phyloP scores from a whole-genome alignment of 305 asterid species.

The Solanum hybrid region DNA sequence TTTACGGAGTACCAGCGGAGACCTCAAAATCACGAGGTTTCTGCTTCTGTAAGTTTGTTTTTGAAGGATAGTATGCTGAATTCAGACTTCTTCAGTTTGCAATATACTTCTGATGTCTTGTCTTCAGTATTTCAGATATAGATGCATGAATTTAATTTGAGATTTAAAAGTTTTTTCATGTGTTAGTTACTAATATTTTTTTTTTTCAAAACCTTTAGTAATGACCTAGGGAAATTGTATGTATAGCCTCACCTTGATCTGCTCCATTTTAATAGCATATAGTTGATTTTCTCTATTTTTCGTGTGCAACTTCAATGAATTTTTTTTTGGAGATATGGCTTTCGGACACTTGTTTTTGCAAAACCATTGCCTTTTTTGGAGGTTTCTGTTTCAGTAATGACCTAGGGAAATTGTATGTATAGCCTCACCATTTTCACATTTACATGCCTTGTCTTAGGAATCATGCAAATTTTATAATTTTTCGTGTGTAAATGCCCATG shows the following conservation, averaged over 20 bases:
- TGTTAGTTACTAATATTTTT: too few relatives aligned
- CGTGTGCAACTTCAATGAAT: background rate
- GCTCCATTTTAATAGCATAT: background rate
- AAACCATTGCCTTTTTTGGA: too few relatives aligned
- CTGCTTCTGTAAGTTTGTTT: background rate
- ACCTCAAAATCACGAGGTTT: background rate
- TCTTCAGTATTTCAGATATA: background rate
- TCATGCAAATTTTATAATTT: too few relatives aligned
- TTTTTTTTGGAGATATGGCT: background rate
- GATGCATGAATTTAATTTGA: background rate
- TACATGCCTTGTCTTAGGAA: background rate
- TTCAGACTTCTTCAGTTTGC: background rate
- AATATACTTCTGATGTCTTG: background rate
- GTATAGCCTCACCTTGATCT: background rate
- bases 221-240: background rate
- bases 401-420: too few relatives aligned
- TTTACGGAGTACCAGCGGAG: background rate
- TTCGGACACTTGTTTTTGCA: background rate
- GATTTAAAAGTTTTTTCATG: background rate
- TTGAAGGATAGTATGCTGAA: background rate
- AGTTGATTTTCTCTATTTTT: too few relatives aligned
- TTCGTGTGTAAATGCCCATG: too few relatives aligned
- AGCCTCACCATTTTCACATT: fast-evolving
- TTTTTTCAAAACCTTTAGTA: background rate
- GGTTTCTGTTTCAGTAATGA: too few relatives aligned